A percentile compares a stretch with the other conserved stretches of the same genome.
phyloP scores from a whole-genome alignment of 345 rosid species.

The Leavenworthia alabamica region DNA sequence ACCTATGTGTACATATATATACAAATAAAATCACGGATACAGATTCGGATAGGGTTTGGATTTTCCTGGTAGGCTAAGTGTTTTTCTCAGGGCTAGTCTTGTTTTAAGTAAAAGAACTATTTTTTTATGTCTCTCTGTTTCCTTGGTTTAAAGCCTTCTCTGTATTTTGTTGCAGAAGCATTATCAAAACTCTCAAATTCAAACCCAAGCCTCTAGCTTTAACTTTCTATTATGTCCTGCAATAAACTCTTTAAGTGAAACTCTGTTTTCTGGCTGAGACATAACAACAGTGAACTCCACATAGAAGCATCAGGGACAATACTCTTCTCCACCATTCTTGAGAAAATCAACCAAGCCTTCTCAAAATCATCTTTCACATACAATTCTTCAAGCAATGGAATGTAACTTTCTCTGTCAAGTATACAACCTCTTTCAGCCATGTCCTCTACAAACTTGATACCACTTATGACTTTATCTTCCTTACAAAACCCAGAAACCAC shows the following conservation, averaged over 20 bases:
- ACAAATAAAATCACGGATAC: no score
- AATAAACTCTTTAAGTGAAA: conserved; percentile 26
- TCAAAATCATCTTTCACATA: conserved; percentile 40
- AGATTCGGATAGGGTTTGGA: no score
- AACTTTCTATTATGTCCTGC: conserved; percentile 12
- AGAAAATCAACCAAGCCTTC: conserved; percentile 38
- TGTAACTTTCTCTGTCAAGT: conserved; percentile 44
- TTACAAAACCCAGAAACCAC: conserved; percentile 49
- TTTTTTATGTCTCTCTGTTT: background rate
- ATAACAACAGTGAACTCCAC: conserved; percentile 50
- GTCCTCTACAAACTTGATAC: conserved; percentile 56
- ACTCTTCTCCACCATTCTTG: conserved; percentile 53
- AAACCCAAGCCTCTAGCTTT: conserved; percentile 1
- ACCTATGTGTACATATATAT: no score
- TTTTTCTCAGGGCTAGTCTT: no score
- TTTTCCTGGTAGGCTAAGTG: no score
- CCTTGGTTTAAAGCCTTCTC: background rate
- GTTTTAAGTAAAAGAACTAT: background rate
- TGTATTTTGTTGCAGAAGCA: background rate
- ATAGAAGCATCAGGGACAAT: conserved; percentile 44
- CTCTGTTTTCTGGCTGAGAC: conserved; percentile 36
- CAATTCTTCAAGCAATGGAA: conserved; percentile 37
- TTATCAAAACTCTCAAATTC: background rate
- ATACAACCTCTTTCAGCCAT: conserved; percentile 51
- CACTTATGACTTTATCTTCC: conserved; percentile 48